A percentile compares a stretch with the other conserved stretches of the same genome.
These are phyloP conservation scores for Raphanus raphanistrum DNA, from an alignment of 345 rosid genomes.

Conservation along the genomic window DNA sequence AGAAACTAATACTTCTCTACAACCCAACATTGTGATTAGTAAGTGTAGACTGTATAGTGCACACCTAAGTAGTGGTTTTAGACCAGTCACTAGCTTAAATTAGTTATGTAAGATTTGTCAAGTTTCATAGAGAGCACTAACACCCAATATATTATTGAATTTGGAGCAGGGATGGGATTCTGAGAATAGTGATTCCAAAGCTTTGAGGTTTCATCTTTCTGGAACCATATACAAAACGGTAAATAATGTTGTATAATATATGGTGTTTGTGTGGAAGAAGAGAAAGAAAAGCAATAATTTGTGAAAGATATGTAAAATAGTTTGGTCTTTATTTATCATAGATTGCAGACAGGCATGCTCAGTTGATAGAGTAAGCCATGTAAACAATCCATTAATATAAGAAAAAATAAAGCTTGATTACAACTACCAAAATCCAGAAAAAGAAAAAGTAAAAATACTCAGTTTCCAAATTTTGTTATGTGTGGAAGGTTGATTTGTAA, in stretches of 20 bases:
- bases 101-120: not conserved
- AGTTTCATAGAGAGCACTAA: conserved; percentile 10
- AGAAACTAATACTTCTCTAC: not conserved
- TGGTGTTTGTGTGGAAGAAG: conserved; percentile 11
- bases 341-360: conserved; percentile 24
- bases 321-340: conserved; percentile 22
- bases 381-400: conserved; percentile 27
- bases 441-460: not conserved
- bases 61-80: not conserved
- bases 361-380: conserved; percentile 23
- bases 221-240: conserved; percentile 8
- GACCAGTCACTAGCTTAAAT: not conserved
- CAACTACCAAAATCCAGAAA: conserved; percentile 21
- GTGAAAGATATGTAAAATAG: conserved; percentile 33
- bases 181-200: conserved; percentile 57
- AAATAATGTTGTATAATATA: conserved; percentile 12
- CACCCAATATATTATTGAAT: not conserved
- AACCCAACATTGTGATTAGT: conserved; percentile 3
- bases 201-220: conserved; percentile 38
- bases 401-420: not conserved
- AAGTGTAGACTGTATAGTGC: not conserved
- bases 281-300: not conserved
- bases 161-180: not conserved
- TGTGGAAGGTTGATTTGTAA: not conserved
- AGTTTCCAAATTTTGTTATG: not conserved